phyloP scores from a whole-genome alignment of 805 yeast species.

The Suhomyces sp. region DNA sequence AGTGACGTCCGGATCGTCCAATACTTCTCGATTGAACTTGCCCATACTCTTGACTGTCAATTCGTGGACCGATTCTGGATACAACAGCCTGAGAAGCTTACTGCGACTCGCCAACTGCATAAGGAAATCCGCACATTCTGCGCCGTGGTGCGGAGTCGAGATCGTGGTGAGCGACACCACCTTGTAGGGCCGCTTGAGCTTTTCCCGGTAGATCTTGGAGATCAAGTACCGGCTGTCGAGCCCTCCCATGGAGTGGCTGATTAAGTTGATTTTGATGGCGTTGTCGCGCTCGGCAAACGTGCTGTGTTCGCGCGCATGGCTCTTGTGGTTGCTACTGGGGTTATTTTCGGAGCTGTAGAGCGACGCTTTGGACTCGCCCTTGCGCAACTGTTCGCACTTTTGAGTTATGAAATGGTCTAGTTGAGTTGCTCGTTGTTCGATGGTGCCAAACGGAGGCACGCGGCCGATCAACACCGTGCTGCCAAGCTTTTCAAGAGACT shows the following conservation, averaged over 20 bases:
- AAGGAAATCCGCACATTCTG: conserved; percentile 75
- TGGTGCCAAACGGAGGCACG: conserved; percentile 81
- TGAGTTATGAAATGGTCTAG: conserved; percentile 50
- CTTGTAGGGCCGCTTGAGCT: conserved; percentile 35
- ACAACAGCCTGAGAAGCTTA: conserved; percentile 14
- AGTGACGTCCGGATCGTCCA: conserved; percentile 57
- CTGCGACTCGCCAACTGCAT: conserved; percentile 30
- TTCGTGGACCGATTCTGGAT: conserved; percentile 51
- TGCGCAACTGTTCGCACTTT: conserved; percentile 20
- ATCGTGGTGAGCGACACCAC: conserved; percentile 79
- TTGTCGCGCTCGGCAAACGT: conserved; percentile 14
- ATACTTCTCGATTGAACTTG: conserved; percentile 51
- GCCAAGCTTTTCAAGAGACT: conserved; percentile 58
- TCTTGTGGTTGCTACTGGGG: background rate
- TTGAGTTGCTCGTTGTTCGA: conserved; percentile 61
- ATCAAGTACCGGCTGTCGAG: conserved; percentile 78
- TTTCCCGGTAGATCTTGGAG: conserved; percentile 44
- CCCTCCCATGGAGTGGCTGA: conserved; percentile 96
- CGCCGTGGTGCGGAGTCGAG: conserved; percentile 86
- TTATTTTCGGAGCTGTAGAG: conserved; percentile 14
- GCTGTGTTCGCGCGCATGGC: conserved; percentile 2
- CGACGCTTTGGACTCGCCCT: conserved; percentile 5
- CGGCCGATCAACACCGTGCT: conserved; percentile 66
- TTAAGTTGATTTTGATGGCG: conserved; percentile 58
- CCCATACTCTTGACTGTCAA: conserved; percentile 55